phyloP scores from a whole-genome alignment of 306 rosid genomes.

The Glycyrrhiza uralensis region DNA sequence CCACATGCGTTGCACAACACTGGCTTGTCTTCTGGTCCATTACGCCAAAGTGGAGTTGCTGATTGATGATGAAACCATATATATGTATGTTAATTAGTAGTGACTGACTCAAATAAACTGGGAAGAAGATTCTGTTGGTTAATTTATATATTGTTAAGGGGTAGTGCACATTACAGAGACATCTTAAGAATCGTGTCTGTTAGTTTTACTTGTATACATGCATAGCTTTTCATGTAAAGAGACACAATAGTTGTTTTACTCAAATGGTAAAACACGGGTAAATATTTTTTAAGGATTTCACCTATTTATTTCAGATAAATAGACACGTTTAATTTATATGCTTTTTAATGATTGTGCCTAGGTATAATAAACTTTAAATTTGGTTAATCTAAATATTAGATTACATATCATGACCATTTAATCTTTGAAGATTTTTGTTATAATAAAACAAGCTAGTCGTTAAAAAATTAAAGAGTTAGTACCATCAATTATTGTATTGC shows the following conservation, averaged over 20 bases:
- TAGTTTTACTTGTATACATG: background rate
- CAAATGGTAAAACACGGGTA: background rate
- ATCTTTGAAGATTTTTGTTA: too few relatives aligned
- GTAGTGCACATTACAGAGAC: background rate
- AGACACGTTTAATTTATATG: background rate
- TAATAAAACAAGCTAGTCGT: too few relatives aligned
- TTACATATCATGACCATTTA: too few relatives aligned
- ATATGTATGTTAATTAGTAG: too few relatives aligned
- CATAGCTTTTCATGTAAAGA: background rate
- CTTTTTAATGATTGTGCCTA: background rate
- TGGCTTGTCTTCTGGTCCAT: slow-evolving; percentile 19
- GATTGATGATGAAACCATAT: slow-evolving; percentile 18
- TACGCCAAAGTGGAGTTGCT: slow-evolving; percentile 27
- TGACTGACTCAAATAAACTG: too few relatives aligned
- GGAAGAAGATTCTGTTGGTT: background rate
- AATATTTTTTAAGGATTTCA: background rate
- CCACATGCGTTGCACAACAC: slow-evolving; percentile 30
- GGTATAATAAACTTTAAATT: background rate
- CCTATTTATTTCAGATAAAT: background rate
- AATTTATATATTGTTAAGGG: too few relatives aligned
- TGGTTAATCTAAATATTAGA: background rate
- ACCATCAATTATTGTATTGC: too few relatives aligned
- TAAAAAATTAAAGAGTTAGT: too few relatives aligned
- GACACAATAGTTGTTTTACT: background rate
- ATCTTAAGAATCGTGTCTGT: background rate